Evolutionary conservation across 805 yeast species (phyloP).

Genomic region (Saturnispora sanitii): DNA sequence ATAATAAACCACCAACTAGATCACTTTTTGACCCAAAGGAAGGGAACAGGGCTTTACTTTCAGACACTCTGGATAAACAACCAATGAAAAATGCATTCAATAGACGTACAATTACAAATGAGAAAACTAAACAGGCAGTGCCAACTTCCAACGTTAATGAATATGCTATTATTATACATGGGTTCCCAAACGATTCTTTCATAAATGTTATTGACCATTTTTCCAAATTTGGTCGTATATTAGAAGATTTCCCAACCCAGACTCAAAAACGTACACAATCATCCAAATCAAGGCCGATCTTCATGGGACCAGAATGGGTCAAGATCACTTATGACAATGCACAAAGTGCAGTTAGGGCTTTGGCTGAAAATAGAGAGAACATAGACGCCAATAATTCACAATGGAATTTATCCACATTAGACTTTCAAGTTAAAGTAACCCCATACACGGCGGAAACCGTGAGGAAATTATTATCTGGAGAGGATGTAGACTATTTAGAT

Average conservation of each 20-base stretch:
- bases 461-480: conserved; percentile 40
- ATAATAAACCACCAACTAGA: conserved; percentile 37
- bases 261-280: neutral
- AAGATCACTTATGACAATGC: conserved; percentile 73
- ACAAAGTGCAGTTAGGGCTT: conserved; percentile 69
- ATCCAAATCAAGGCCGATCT: conserved; percentile 41
- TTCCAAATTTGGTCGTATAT: conserved; percentile 11
- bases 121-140: conserved; percentile 33
- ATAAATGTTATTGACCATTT: conserved; percentile 8
- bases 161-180: conserved; percentile 66
- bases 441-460: conserved; percentile 55
- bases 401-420: no score
- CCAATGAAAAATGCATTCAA: conserved; percentile 31
- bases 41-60: conserved; percentile 17
- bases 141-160: conserved; percentile 25
- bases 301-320: conserved; percentile 86
- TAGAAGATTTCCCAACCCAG: conserved; percentile 11
- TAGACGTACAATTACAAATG: no score
- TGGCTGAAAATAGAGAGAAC: conserved; percentile 70
- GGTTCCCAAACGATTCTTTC: conserved; percentile 4
- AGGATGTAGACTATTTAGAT: conserved; percentile 2
- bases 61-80: conserved; percentile 15
- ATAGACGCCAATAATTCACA: conserved; percentile 43
- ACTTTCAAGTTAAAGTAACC: no score
- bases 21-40: conserved; percentile 39